Evolutionary conservation across 2,329 filamentous ascomycete genomes (phyloP), one percentile per base, ranked within the genome.

Genomic region (Fusarium pseudoanthophilum): DNA sequence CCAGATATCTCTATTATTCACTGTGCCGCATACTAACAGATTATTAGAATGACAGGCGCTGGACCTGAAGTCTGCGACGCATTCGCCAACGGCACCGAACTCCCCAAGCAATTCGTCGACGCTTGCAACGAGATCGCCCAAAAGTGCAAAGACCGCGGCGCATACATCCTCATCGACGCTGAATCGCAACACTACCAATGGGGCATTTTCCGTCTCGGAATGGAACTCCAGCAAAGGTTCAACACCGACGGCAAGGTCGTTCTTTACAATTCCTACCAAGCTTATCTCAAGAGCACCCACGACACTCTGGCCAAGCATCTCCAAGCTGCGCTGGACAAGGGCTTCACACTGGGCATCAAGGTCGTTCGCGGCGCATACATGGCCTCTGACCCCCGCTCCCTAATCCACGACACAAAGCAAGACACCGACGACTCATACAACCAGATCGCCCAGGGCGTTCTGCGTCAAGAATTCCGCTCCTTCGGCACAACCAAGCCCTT

Each of bases 311-410:
- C 82, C 1, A 71, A 79, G 32, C 86, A 90, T 67, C 81, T 90
- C 24, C 80, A 79, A 3, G 75, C 72, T 0, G 88, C 88, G 0
- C 73, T 80, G 11, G 79, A 84, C 6, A 83, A 86, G 36, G 80
- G 80, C 6, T 90, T 87, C 76, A 87, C 85, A 0, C 82, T 88
- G 0, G 88, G 88, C 21, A 80, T 89, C 60, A 90, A 90, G 78
- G 80, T 90, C 14, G 88, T 90, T 5, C 84, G 88, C 20, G 87
- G 88, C 28, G 88, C 88, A 21, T 90, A 90, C 77, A 83, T 90
- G 42, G 80, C 80, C 34, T 84, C 83, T 0, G 88, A 90, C 49
- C 82, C 84, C 46, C 79, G 86, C 7, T 77, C 81, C 6, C 76
- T 88, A n/a, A 87, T 89, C 67, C 86, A 86, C 75, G 84, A 87